Evolutionary conservation across 2,329 filamentous ascomycete genomes (phyloP).

Genomic region (Cytospora schulzeri): DNA sequence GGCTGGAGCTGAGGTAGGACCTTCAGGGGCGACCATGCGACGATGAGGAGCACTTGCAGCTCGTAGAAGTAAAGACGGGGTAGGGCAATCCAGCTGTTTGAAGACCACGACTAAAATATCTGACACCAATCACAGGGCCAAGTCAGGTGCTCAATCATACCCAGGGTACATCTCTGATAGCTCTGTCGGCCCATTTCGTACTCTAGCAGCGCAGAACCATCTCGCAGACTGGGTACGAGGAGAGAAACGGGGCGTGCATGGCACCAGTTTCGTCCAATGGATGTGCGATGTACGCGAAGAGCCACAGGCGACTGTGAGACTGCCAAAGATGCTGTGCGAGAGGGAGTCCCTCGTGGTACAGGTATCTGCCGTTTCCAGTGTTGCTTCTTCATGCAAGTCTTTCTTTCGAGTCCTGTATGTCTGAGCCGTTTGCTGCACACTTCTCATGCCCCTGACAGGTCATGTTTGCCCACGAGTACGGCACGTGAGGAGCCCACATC

Average conservation of each 20-base stretch:
- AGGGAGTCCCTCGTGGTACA: constrained; percentile 8
- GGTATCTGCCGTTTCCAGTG: constrained; percentile 12
- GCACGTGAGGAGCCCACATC: constrained; percentile 10
- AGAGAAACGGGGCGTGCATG: constrained; percentile 18
- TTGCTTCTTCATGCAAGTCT: constrained; percentile 15
- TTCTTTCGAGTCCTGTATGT: constrained; percentile 15
- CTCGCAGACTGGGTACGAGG: constrained; percentile 12
- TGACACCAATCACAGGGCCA: constrained; percentile 16
- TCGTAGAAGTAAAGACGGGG: neutral
- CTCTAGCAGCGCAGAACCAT: neutral
- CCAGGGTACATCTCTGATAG: constrained; percentile 16
- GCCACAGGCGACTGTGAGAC: constrained; percentile 26
- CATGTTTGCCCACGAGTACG: constrained; percentile 12
- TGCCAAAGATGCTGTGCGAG: constrained; percentile 20
- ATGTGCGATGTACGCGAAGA: constrained; percentile 23
- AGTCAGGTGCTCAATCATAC: neutral
- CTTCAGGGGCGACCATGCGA: constrained; percentile 20
- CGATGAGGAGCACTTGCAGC: constrained; percentile 8
- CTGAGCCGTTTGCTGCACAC: constrained; percentile 14
- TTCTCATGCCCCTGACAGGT: constrained; percentile 4
- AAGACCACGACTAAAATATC: constrained; percentile 12
- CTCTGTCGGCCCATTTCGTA: neutral
- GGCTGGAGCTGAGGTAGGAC: constrained; percentile 23
- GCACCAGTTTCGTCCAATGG: constrained; percentile 18
- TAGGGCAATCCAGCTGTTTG: constrained; percentile 3